Percentiles rank a stretch among this genome's conserved stretches.
phyloP scores from a whole-genome alignment of 352 stramenopile species.

The Phytopythium litorale region DNA sequence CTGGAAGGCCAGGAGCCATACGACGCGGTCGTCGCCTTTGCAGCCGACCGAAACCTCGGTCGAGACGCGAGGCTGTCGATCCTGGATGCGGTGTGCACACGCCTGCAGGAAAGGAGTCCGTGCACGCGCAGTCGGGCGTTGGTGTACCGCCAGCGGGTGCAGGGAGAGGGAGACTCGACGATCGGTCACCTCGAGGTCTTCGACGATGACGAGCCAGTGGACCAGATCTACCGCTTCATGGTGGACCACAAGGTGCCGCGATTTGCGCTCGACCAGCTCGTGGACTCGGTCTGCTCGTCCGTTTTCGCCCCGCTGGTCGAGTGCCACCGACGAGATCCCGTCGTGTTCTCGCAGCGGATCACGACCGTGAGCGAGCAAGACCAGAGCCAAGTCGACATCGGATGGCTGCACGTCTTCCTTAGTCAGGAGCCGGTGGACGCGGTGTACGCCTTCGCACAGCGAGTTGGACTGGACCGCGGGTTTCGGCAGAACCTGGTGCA shows the following conservation, averaged over 20 bases:
- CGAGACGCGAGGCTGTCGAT: constrained; percentile 23
- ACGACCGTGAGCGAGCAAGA: constrained; percentile 10
- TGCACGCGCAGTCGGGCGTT: constrained; percentile 43
- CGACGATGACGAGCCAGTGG: constrained; percentile 58
- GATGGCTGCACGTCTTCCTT: constrained; percentile 42
- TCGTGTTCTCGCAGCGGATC: constrained; percentile 54
- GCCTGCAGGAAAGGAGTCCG: constrained; percentile 10
- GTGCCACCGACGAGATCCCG: constrained; percentile 36
- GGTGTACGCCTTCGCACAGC: constrained; percentile 38
- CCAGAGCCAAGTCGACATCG: constrained; percentile 24
- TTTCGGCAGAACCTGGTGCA: constrained; percentile 41
- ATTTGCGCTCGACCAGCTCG: constrained; percentile 33
- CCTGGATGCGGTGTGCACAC: constrained; percentile 39
- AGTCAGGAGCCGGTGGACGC: constrained; percentile 51
- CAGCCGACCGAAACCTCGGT: constrained; percentile 21
- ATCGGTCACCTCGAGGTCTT: constrained; percentile 63
- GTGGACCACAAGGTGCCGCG: constrained; percentile 37
- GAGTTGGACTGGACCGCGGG: constrained; percentile 27
- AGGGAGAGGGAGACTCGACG: constrained; percentile 11
- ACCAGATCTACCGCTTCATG: constrained; percentile 70
- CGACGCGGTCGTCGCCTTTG: constrained; percentile 47
- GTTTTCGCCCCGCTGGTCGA: constrained; percentile 13
- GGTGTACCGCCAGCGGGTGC: constrained; percentile 45
- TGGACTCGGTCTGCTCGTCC: constrained; percentile 28
- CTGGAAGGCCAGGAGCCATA: constrained; percentile 48